phyloP scores from a whole-genome alignment of 1,284 basidiomycete genomes.

The Cryptococcus maquisensis region DNA sequence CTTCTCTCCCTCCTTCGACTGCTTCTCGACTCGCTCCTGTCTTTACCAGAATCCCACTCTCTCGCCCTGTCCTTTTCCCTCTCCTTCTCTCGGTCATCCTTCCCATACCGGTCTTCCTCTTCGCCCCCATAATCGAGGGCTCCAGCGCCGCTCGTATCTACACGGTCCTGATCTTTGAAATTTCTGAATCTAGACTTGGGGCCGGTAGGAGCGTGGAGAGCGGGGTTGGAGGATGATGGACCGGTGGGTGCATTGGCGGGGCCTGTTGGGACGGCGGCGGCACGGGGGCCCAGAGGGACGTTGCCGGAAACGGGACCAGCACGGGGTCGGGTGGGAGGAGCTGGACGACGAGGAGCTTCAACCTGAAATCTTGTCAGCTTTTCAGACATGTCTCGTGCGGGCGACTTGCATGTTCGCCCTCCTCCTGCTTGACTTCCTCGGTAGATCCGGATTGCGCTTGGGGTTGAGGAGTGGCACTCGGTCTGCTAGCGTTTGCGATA shows the following conservation, averaged over 20 bases:
- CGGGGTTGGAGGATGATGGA: conserved; percentile 2
- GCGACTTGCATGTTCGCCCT: neutral
- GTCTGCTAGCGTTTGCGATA: neutral
- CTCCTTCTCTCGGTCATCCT: neutral
- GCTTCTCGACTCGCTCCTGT: neutral
- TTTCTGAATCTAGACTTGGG: conserved; percentile 2
- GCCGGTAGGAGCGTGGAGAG: conserved; percentile 23
- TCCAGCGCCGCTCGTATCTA: conserved; percentile 22
- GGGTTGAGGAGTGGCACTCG: neutral
- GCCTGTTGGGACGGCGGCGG: conserved; percentile 10
- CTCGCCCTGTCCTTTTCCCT: neutral
- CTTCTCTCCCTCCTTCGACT: conserved; percentile 6
- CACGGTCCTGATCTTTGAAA: conserved; percentile 44
- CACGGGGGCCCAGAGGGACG: conserved; percentile 4
- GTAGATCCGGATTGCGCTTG: neutral
- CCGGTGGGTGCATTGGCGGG: neutral
- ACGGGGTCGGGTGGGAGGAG: too few species aligned
- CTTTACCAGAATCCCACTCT: neutral
- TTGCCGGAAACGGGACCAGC: too few species aligned
- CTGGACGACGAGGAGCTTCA: too few species aligned
- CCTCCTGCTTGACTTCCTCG: neutral
- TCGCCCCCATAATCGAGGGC: conserved; percentile 35
- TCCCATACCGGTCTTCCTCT: too few species aligned
- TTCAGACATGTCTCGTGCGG: neutral
- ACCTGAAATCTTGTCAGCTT: neutral